Evolutionary conservation across 2,329 filamentous ascomycete species (phyloP), one percentile per base, ranked within the genome.

Genomic region (Ceratocystis smalleyi): DNA sequence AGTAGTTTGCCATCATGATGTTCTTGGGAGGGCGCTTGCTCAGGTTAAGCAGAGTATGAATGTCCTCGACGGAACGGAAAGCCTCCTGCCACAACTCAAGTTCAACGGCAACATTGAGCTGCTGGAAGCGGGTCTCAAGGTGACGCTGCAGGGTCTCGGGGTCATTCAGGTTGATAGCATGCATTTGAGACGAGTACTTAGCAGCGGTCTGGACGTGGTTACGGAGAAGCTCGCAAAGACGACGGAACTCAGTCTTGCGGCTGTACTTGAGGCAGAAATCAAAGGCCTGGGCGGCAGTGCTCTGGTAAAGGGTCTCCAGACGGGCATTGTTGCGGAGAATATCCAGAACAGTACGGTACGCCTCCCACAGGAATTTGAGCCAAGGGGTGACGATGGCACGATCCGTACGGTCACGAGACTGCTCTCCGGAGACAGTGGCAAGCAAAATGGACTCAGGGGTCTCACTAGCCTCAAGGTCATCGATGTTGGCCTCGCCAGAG

Each of bases 1-100:
- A 99, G 82, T 99, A 99, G 80, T 97, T 99, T 77, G 94, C 94
- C 94, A 99, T 99, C 94, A 99, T 97, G 73, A 96, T 82, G 75
- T 96, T 96, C 86, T 97, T 97, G 64, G 94, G 87, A 47, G 91
- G 91, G 64, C 94, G 89, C 83, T 97, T 97, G 86, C 92, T 97
- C 70, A 97, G 83, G 79, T 87, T 97, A 70, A 99, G 85, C 64
- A 99, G 84, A 62, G 91, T 97, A 79, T 99, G 94, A 70, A 97
- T 97, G 74, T 99, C 94, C 78, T 99, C 94, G 61, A 99, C 92
- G 73, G 91, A 96, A 75, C 94, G 89, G 87, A 99, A 99, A 69
- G 94, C 94, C 79, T 99, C 94, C 77, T 99, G 94, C 94, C 94
- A 99, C 55, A 99, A 79, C 77, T 99, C 94, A 65, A 99, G 82